Percentiles rank a stretch among this genome's conserved stretches.
These are phyloP conservation scores for Talaromyces islandicus DNA, from an alignment of 2,329 filamentous ascomycete genomes.

Conservation along the genomic window DNA sequence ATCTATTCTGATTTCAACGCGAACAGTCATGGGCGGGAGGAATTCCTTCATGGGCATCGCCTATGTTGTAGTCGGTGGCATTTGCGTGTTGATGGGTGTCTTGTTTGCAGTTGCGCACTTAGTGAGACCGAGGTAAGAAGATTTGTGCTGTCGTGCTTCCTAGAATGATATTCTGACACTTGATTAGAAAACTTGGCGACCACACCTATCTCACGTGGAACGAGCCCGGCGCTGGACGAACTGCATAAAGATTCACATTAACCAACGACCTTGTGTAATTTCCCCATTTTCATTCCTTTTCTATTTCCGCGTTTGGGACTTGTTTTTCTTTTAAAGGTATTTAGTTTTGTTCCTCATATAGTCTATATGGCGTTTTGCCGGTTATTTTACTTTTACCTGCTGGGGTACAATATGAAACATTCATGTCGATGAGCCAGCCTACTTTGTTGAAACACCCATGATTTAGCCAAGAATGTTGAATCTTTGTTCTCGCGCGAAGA, in stretches of 20 bases:
- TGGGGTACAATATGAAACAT: neutral
- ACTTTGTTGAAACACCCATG: neutral
- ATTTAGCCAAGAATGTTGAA: neutral
- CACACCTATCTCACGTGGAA: constrained; percentile 98
- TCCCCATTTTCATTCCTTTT: neutral
- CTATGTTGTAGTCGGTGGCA: constrained; percentile 86
- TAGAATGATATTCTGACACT: constrained; percentile 3
- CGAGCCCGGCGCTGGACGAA: constrained; percentile 53
- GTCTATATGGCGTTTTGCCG: constrained; percentile 1
- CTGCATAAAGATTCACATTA: constrained; percentile 1
- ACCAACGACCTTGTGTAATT: neutral
- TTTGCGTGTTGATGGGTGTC: constrained; percentile 82
- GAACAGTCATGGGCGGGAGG: constrained; percentile 87
- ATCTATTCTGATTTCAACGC: constrained; percentile 79
- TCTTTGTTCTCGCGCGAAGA: neutral
- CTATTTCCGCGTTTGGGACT: neutral
- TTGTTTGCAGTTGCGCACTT: constrained; percentile 88
- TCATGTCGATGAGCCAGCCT: neutral
- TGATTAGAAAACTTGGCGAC: constrained; percentile 84
- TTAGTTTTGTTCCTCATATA: neutral
- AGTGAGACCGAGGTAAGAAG: constrained; percentile 70
- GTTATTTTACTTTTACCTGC: neutral
- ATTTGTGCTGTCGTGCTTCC: neutral
- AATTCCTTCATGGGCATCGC: constrained; percentile 96
- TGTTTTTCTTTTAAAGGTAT: neutral